Evolutionary conservation across 2,329 filamentous ascomycete genomes (phyloP), one percentile per base, ranked within the genome.

Genomic region (Sphaerulina musiva): DNA sequence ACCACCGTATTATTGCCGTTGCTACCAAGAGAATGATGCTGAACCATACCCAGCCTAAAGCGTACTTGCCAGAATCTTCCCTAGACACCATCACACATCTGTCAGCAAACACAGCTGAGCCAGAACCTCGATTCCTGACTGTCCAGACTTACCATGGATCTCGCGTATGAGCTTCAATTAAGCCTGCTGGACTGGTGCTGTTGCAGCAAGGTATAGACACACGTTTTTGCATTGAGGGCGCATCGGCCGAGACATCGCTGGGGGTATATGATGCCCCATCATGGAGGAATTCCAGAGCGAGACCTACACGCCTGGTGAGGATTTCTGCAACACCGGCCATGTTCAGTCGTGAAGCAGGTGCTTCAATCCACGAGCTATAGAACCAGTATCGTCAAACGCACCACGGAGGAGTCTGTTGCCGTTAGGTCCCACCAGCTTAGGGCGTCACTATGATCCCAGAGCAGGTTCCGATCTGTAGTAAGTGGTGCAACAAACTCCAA

Each of bases 41-140:
- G 66, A 95, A 95, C 71, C 95, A 95, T 11, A 92, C 89, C 83
- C 89, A 95, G 54, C 86, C 89, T 48, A 89, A 74, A 2, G 80
- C 89, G 73, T 96, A 95, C 74, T 95, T 95, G 43, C 86, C 88
- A 20, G 90, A 84, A 66, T 89, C 74, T 26, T 70, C 79, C 48
- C 26, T 29, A 29, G 26, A 29, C 26, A 29, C 6, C 26, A 29
- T 29, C 26, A 29, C 26, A 29, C 26, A 39, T 50, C 8, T 14
- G 6, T 43, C 17, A 45, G 23, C n/a, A n/a, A 7, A 11, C 10
- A 11, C 23, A 45, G 10, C 10, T n/a, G n/a, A 50, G 38, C 12
- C 17, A 39, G 12, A 14, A 31, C 38, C 23, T n/a, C 10, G 10
- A 26, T 10, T 26, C 31, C 11, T 17, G 38, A n/a, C 23, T 29